phyloP scores from a whole-genome alignment of 2,329 filamentous ascomycete genomes.

The Leptographium lundbergii region DNA sequence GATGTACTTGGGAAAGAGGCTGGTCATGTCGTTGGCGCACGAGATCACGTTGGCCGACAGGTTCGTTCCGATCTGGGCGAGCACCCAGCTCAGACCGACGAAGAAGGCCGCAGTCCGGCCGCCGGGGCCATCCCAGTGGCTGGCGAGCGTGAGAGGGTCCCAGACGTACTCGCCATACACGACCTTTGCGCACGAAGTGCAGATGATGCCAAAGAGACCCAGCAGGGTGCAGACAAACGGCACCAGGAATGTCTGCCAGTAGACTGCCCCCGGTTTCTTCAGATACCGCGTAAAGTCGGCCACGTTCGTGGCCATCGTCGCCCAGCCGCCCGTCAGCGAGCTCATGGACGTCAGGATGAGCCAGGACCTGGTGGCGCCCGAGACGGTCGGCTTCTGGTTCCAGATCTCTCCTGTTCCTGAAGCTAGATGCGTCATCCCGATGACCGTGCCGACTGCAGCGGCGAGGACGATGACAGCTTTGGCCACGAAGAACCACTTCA shows the following conservation, averaged over 20 bases:
- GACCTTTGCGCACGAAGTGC: constrained; percentile 27
- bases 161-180: constrained; percentile 19
- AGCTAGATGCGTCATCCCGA: too few species aligned
- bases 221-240: constrained; percentile 24
- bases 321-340: background rate
- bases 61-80: constrained; percentile 13
- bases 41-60: constrained; percentile 21
- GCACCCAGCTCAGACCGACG: constrained; percentile 10
- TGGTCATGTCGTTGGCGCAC: constrained; percentile 23
- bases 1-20: constrained; percentile 20
- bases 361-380: constrained; percentile 18
- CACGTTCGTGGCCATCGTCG: constrained; percentile 37
- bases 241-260: constrained; percentile 20
- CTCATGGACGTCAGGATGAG: constrained; percentile 20
- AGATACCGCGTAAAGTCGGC: constrained; percentile 26
- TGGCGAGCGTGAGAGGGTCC: constrained; percentile 11
- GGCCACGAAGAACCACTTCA: constrained; percentile 32
- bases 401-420: too few species aligned
- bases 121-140: constrained; percentile 7
- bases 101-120: constrained; percentile 14
- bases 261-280: constrained; percentile 23
- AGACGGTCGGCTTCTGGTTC: too few species aligned
- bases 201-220: constrained; percentile 23
- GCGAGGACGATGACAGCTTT: constrained; percentile 14
- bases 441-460: constrained; percentile 27